Evolutionary conservation across 2,329 filamentous ascomycete genomes (phyloP).

Genomic region (Rasamsonia emersonii): DNA sequence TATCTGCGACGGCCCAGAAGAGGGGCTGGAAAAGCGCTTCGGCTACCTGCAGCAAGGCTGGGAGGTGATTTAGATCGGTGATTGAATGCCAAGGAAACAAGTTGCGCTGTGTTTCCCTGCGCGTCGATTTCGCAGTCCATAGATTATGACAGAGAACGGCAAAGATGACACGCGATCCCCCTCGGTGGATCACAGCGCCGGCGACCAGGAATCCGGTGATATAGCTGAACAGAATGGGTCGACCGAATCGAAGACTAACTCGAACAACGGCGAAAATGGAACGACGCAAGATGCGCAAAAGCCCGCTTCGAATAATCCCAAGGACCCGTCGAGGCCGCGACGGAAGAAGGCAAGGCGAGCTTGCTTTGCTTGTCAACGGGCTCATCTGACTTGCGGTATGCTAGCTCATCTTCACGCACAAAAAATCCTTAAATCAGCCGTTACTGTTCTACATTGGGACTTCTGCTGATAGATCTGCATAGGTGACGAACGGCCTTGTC

Average conservation of each 20-base stretch:
- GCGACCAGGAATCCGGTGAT: constrained; percentile 29
- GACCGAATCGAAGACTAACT: constrained; percentile 37
- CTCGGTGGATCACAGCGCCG: constrained; percentile 28
- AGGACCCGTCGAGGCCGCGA: constrained; percentile 80
- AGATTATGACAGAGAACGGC: constrained; percentile 25
- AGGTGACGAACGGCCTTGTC: constrained; percentile 94
- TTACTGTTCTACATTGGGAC: constrained; percentile 9
- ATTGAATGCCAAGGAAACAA: no score
- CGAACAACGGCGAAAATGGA: constrained; percentile 30
- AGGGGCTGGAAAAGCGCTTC: no score
- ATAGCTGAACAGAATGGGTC: constrained; percentile 28
- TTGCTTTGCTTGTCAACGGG: constrained; percentile 93
- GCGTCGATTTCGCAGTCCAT: no score
- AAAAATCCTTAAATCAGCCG: constrained; percentile 2
- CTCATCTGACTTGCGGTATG: constrained; percentile 97
- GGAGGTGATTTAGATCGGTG: no score
- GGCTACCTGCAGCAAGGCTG: no score
- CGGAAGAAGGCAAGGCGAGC: constrained; percentile 94
- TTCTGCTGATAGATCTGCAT: constrained; percentile 12
- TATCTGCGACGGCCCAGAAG: constrained; percentile 1
- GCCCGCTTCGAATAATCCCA: constrained; percentile 47
- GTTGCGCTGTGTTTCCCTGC: no score
- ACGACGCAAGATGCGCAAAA: constrained; percentile 54
- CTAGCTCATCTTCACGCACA: constrained; percentile 20
- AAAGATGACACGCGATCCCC: constrained; percentile 29